phyloP scores from a whole-genome alignment of 2,329 filamentous ascomycete species.

The Cytospora chrysosperma region DNA sequence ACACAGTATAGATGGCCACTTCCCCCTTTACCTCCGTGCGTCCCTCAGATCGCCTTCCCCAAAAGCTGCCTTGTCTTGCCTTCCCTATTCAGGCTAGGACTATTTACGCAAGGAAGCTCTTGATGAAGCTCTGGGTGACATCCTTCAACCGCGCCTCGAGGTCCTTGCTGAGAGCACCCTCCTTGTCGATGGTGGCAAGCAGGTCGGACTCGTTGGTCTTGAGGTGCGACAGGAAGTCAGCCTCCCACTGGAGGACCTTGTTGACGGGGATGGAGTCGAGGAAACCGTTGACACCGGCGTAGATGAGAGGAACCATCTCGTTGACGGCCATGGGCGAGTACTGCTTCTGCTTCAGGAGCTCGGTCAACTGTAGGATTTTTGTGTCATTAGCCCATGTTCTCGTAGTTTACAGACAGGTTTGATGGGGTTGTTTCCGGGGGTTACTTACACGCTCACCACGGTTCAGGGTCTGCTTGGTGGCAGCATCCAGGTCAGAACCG shows the following conservation, averaged over 20 bases:
- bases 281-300: constrained; percentile 96
- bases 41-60: constrained; percentile 30
- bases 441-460: constrained; percentile 92
- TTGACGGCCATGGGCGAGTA: constrained; percentile 98
- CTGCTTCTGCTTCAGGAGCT: constrained; percentile 99
- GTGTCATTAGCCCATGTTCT: constrained; percentile 26
- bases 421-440: background rate
- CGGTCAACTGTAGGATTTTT: constrained; percentile 62
- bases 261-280: constrained; percentile 83
- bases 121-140: constrained; percentile 77
- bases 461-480: constrained; percentile 96
- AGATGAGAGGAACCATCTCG: constrained; percentile 99
- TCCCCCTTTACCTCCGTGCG: constrained; percentile 35
- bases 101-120: constrained; percentile 74
- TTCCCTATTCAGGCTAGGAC: constrained; percentile 36
- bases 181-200: constrained; percentile 85
- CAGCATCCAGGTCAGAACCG: constrained; percentile 98
- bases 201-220: constrained; percentile 86
- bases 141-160: constrained; percentile 81
- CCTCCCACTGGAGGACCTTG: constrained; percentile 93
- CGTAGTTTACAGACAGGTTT: constrained; percentile 25
- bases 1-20: constrained; percentile 47
- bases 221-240: constrained; percentile 90
- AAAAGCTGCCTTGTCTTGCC: constrained; percentile 25
- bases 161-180: constrained; percentile 95